Evolutionary conservation across 1,139 yeast species (phyloP).

Genomic region (Pichia sp.): DNA sequence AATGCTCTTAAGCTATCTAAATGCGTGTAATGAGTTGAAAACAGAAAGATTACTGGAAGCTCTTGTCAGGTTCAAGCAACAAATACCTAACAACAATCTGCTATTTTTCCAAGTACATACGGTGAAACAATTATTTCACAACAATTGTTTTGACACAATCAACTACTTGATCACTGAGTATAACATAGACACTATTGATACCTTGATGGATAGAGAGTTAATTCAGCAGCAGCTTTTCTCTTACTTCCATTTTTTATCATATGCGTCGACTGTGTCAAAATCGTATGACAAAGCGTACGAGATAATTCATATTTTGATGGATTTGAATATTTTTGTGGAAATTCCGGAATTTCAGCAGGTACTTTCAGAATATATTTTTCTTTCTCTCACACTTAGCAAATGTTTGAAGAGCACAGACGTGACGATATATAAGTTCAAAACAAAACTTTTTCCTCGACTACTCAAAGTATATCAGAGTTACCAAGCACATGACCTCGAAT

Average conservation of each 20-base stretch:
- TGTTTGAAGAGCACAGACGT: background rate
- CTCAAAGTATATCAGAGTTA: slow-evolving; percentile 10
- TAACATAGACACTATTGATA: slow-evolving; percentile 11
- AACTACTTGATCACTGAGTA: slow-evolving; percentile 7
- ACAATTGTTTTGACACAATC: slow-evolving; percentile 12
- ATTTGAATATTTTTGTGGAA: background rate
- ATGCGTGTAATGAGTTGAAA: slow-evolving; percentile 11
- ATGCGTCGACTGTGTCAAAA: slow-evolving; percentile 2
- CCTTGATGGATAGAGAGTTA: background rate
- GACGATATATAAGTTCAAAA: slow-evolving; percentile 6
- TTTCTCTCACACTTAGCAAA: slow-evolving; percentile 8
- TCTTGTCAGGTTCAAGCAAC: background rate
- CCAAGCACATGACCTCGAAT: slow-evolving; percentile 7
- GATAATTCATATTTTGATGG: slow-evolving; percentile 1
- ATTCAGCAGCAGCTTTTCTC: background rate
- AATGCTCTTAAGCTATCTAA: slow-evolving; percentile 3
- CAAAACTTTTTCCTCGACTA: slow-evolving; percentile 3
- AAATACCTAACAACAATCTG: slow-evolving; percentile 4
- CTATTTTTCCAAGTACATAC: slow-evolving; percentile 21
- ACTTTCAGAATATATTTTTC: slow-evolving; percentile 4
- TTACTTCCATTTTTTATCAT: slow-evolving; percentile 10
- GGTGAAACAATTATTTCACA: slow-evolving; percentile 14
- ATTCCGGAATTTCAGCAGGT: slow-evolving; percentile 4
- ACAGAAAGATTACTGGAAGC: slow-evolving; percentile 7
- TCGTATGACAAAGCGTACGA: slow-evolving; percentile 8